phyloP scores from a whole-genome alignment of 2,329 filamentous ascomycete species.

The Talaromyces sp. region DNA sequence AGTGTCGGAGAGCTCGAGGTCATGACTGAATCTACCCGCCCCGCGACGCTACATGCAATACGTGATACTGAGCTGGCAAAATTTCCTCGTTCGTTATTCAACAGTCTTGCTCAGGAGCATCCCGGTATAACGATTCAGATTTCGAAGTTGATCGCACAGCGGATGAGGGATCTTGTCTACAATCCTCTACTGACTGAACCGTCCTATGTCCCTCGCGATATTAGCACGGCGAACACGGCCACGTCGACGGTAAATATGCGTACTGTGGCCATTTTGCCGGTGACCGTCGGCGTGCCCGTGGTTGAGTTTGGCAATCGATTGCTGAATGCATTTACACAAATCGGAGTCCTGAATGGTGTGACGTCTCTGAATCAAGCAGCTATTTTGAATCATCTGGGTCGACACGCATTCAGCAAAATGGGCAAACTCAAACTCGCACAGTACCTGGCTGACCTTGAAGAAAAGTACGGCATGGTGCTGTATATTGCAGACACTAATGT shows the following conservation, averaged over 20 bases:
- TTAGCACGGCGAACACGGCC: constrained; percentile 50
- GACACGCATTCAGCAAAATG: constrained; percentile 96
- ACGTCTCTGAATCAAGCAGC: constrained; percentile 90
- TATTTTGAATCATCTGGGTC: constrained; percentile 89
- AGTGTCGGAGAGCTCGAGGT: constrained; percentile 97
- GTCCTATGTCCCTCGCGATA: constrained; percentile 58
- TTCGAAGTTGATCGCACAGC: constrained; percentile 93
- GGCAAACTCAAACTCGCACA: constrained; percentile 93
- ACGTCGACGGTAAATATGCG: constrained; percentile 88
- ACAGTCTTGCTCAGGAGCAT: constrained; percentile 94
- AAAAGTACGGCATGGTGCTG: constrained; percentile 91
- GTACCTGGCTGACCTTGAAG: constrained; percentile 92
- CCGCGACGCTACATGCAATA: constrained; percentile 90
- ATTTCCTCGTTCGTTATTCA: constrained; percentile 92
- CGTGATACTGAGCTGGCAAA: constrained; percentile 95
- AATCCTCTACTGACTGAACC: constrained; percentile 64
- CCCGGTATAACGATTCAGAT: constrained; percentile 99
- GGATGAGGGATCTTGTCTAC: constrained; percentile 81
- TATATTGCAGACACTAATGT: constrained; percentile 97
- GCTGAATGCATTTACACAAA: constrained; percentile 81
- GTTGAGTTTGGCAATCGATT: constrained; percentile 90
- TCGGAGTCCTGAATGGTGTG: constrained; percentile 83
- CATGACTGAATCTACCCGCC: constrained; percentile 86
- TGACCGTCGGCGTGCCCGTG: constrained; percentile 86
- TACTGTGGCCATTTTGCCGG: constrained; percentile 86